Base-by-base conservation (phyloP, 352 stramenopile genomes). In the Phytophthora pseudosyringae region DNA sequence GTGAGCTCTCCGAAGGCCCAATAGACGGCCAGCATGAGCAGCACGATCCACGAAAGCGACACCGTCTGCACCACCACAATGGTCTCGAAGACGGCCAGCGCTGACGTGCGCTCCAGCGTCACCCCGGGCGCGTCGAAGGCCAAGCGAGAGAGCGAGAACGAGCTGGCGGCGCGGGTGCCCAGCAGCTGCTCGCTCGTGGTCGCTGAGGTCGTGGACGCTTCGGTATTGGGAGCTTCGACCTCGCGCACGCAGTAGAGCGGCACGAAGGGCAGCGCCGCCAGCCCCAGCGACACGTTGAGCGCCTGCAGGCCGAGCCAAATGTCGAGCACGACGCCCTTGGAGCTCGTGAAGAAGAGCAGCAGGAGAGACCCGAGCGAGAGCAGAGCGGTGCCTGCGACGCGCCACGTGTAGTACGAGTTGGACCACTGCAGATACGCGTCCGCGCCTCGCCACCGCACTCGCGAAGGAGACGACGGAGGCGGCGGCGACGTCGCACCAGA, bases 321-420 rank as follows among this genome's bases (percentile, higher is more conserved):
- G 64, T 69, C 75, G 32, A 85, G 64, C 41, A 81, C 66, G 41
- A 73, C 51, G 44, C 69, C 62, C 39, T 67, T 28, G 15, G 64
- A 26, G 29, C 73, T 74, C 15, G 77, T 75, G 16, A 79, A 46
- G 18, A 73, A 70, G 15, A 89, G 57, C 59, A 89, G 36, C 18
- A 74, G 25, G 26, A 90, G 54, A 4, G 73, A 86, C 5, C 79
- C 43, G 44, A 75, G 60, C 5, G 81, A 88, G 15, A 77, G 54
- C 48, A 86, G 46, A 16, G 79, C 83, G 25, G 83, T 78, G 59
- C 72, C 40, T 10, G 67, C 80, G 49, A 89, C 72, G 35, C 79
- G 75, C 54, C 78, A 82, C 10, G 80, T 78, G 66, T 88, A 90
- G 79, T 89, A 90, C 55, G 83, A 84, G 68, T 91, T 91, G 45